These are phyloP conservation scores for Colletotrichum sp. DNA, from an alignment of 2,329 filamentous ascomycete species.

Conservation along the genomic window DNA sequence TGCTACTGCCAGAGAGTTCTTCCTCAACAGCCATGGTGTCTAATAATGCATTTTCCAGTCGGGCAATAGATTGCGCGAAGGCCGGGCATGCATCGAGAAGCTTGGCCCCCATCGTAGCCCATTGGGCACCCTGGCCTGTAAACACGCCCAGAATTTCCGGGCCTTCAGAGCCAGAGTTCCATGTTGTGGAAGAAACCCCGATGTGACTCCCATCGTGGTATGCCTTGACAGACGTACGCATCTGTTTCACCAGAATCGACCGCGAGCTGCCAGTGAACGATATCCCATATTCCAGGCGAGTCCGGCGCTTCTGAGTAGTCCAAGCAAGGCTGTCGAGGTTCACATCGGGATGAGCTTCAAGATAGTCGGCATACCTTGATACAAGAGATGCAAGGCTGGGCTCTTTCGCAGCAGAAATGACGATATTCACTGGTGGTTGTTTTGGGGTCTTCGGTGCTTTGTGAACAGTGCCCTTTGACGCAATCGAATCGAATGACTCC, in stretches of 20 bases:
- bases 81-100: slow-evolving; percentile 1
- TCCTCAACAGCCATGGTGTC: background rate
- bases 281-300: background rate
- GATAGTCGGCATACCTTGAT: background rate
- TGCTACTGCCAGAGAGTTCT: background rate
- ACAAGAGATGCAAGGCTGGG: background rate
- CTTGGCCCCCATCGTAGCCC: slow-evolving; percentile 23
- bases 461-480: background rate
- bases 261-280: slow-evolving; percentile 23
- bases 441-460: background rate
- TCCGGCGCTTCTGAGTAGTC: slow-evolving; percentile 21
- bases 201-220: slow-evolving; percentile 9
- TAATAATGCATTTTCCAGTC: slow-evolving; percentile 13
- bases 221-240: slow-evolving; percentile 6
- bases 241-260: background rate
- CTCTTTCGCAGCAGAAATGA: background rate
- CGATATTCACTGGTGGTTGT: background rate
- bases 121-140: slow-evolving; percentile 31
- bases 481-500: background rate
- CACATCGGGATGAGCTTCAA: background rate
- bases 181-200: slow-evolving; percentile 9
- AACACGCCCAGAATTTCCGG: slow-evolving; percentile 19
- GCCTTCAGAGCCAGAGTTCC: background rate
- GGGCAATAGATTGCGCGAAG: slow-evolving; percentile 4
- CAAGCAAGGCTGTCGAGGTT: slow-evolving; percentile 15